These are phyloP conservation scores for Saitozyma sp. DNA, from an alignment of 768 basidiomycete species.

Conservation along the genomic window DNA sequence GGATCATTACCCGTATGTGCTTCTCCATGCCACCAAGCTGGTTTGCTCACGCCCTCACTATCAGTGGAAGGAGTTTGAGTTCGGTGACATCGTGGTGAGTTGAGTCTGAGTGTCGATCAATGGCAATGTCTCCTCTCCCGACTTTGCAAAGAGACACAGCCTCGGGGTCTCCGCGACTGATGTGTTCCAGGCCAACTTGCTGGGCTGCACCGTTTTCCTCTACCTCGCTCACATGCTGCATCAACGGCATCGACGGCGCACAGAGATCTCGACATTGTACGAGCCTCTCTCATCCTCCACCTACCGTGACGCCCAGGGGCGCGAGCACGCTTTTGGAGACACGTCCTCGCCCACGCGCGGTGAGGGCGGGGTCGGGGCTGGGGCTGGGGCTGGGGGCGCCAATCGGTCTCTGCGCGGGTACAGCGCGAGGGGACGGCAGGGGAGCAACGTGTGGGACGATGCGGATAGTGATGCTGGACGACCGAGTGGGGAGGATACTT, in stretches of 20 bases:
- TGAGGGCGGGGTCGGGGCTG: background rate
- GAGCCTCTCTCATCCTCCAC: slow-evolving; percentile 29
- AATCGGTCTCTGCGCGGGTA: background rate
- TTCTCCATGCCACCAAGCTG: background rate
- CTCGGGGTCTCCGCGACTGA: too few species aligned
- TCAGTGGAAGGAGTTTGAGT: slow-evolving; percentile 51
- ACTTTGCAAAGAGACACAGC: background rate
- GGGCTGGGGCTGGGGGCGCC: background rate
- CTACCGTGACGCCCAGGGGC: slow-evolving; percentile 40
- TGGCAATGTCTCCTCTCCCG: background rate
- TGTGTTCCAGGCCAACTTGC: slow-evolving; percentile 39
- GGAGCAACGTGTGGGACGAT: slow-evolving; percentile 41
- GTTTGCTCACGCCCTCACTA: background rate
- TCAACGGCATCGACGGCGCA: slow-evolving; percentile 20
- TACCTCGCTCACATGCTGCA: slow-evolving; percentile 43
- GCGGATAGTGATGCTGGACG: slow-evolving; percentile 16
- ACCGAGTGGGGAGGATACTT: slow-evolving; percentile 4
- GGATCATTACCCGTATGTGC: slow-evolving; percentile 42
- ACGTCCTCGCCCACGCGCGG: background rate
- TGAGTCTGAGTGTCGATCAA: slow-evolving; percentile 14
- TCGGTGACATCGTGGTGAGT: slow-evolving; percentile 35
- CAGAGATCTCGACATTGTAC: slow-evolving; percentile 42
- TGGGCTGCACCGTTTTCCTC: slow-evolving; percentile 42
- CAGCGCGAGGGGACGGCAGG: slow-evolving; percentile 7
- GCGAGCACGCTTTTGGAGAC: slow-evolving; percentile 28